Evolutionary conservation across 495 filamentous ascomycete species (phyloP), one percentile per base, ranked within the genome.

Genomic region (Hypoxylon subgilvum): DNA sequence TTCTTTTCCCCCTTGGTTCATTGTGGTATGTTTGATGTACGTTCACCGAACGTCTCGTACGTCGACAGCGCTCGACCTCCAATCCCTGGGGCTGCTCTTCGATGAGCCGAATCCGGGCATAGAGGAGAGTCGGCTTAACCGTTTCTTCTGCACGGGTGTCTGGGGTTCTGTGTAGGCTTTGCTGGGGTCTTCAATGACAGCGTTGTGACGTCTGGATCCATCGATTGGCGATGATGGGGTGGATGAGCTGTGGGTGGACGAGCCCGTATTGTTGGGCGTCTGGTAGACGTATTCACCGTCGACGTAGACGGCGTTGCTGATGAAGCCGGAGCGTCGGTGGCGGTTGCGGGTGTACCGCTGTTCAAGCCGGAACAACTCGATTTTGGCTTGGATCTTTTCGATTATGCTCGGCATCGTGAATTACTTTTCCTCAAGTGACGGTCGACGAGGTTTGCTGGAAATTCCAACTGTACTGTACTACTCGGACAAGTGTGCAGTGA

Each of bases 321-420:
- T 84, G 74, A 95, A 96, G 54, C 87, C 92, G 48, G 84, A 90
- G 75, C 92, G 90, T 57, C 91, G 86, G 48, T 81, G 69, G 63
- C 89, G 88, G 70, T 90, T 87, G 65, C 86, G 87, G 27, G 90
- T 92, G 78, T 97, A 97, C 39, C 90, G 85, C 74, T 96, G 88
- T 76, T 97, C 92, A 55, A 97, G 85, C 23, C 90, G 89, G 80
- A 92, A 94, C 66, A 96, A 84, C 80, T 96, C 90, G 61, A 91
- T 79, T 77, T 87, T 84, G 46, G 79, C 74, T 61, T 82, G 78
- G 67, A 79, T 73, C 65, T 75, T 75, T 18, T 82, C 77, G 54
- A 84, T 31, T 61, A 82, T 25, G 52, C 67, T 72, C 61, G 65
- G 66, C 57, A 61, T 63, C 40, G 19, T 62, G 61, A 34, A 22